Percentiles rank a stretch among this genome's conserved stretches.
These are phyloP conservation scores for Diatrype stigma DNA, from an alignment of 2,329 filamentous ascomycete genomes.

Conservation along the genomic window DNA sequence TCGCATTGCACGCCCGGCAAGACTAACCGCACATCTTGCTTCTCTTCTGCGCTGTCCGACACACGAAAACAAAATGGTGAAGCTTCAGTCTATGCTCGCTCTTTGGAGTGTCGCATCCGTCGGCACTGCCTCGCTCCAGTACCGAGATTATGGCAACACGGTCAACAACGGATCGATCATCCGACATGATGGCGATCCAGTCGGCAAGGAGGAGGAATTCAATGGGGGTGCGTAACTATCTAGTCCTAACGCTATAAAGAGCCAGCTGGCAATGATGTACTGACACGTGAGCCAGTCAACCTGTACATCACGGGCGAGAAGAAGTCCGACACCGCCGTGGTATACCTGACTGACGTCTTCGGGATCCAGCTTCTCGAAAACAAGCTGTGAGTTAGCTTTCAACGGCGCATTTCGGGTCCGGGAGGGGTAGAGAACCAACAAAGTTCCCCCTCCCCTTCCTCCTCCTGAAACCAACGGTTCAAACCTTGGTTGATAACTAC, in stretches of 20 bases:
- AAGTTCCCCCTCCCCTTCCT: too few species aligned
- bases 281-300: slow-evolving; percentile 21
- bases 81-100: slow-evolving; percentile 12
- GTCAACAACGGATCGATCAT: slow-evolving; percentile 22
- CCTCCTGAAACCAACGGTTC: too few species aligned
- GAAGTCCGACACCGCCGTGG: slow-evolving; percentile 22
- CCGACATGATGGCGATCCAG: slow-evolving; percentile 22
- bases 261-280: background rate
- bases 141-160: slow-evolving; percentile 9
- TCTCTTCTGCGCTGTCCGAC: too few species aligned
- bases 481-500: too few species aligned
- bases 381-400: slow-evolving; percentile 18
- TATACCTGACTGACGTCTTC: slow-evolving; percentile 30
- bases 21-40: too few species aligned
- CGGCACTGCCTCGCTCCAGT: slow-evolving; percentile 1
- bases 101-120: slow-evolving; percentile 16
- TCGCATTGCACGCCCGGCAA: too few species aligned
- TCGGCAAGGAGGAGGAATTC: slow-evolving; percentile 25
- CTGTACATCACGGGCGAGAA: slow-evolving; percentile 27
- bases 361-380: slow-evolving; percentile 29
- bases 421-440: too few species aligned
- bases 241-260: background rate
- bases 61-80: too few species aligned
- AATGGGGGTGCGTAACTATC: slow-evolving; percentile 24
- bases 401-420: background rate